phyloP scores from a whole-genome alignment of 257 asterid species.

The Nemophila menziesii region DNA sequence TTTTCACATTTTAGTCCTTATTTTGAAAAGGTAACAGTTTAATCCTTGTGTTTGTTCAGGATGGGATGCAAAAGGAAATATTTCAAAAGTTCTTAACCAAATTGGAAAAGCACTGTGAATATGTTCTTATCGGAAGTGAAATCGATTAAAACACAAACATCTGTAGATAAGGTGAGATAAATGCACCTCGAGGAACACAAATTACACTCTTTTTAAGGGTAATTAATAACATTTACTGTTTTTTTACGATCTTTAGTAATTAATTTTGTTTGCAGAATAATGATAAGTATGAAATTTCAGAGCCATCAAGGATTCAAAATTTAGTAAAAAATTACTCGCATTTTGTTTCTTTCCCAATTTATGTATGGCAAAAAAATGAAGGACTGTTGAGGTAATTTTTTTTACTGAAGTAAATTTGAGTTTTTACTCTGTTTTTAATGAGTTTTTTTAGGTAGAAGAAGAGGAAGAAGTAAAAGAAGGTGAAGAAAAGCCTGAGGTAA shows the following conservation, averaged over 20 bases:
- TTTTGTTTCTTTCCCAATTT: constrained; percentile 88
- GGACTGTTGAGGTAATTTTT: constrained; percentile 66
- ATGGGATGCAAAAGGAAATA: too few relatives aligned
- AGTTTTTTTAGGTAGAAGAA: constrained; percentile 98
- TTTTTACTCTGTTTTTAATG: not conserved
- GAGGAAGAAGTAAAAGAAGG: constrained; percentile 94
- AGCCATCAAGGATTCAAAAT: constrained; percentile 68
- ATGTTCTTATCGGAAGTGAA: too few relatives aligned
- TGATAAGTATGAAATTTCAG: constrained; percentile 82
- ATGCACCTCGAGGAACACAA: constrained; percentile 91
- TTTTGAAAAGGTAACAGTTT: too few relatives aligned
- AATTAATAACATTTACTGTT: too few relatives aligned
- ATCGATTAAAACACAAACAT: too few relatives aligned
- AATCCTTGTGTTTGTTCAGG: too few relatives aligned
- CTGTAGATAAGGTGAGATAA: too few relatives aligned
- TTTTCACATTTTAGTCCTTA: too few relatives aligned
- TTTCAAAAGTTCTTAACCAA: too few relatives aligned
- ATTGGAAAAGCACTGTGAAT: too few relatives aligned
- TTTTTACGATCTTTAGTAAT: too few relatives aligned
- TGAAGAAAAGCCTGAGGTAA: constrained; percentile 78
- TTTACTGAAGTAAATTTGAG: not conserved
- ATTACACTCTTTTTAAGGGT: constrained; percentile 90
- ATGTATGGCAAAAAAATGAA: constrained; percentile 91
- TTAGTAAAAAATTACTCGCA: constrained; percentile 98
- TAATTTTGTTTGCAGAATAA: constrained; percentile 53